Percentiles rank a stretch among this genome's conserved stretches.
Evolutionary conservation across 192 early-diverging fungal species (phyloP).

Genomic region (Backusella tarrabulga): DNA sequence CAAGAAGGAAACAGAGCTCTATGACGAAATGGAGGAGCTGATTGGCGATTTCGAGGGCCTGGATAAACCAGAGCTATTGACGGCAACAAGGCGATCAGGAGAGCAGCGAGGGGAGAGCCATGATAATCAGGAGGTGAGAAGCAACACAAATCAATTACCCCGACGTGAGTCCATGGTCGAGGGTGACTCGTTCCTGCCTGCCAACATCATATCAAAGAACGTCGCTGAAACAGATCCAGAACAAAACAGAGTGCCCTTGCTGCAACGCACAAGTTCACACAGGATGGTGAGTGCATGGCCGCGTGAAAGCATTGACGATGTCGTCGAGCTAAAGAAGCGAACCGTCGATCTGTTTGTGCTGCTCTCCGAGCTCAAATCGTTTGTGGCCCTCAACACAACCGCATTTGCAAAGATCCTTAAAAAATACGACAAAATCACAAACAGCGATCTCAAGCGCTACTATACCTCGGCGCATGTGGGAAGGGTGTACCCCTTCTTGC

Average conservation of each 20-base stretch:
- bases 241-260: background rate
- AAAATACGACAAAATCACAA: constrained; percentile 96
- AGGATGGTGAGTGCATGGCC: constrained; percentile 8
- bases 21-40: constrained; percentile 63
- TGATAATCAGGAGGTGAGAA: constrained; percentile 9
- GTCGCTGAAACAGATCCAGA: constrained; percentile 20
- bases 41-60: constrained; percentile 51
- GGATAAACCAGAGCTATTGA: constrained; percentile 36
- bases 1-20: constrained; percentile 79
- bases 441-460: constrained; percentile 62
- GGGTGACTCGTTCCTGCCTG: constrained; percentile 30
- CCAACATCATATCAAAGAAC: constrained; percentile 37
- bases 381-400: constrained; percentile 85
- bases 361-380: constrained; percentile 84
- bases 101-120: background rate
- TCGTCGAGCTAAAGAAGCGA: constrained; percentile 30
- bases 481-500: constrained; percentile 67
- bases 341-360: constrained; percentile 79
- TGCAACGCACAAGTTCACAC: background rate
- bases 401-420: constrained; percentile 95
- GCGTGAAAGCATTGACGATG: background rate
- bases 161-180: constrained; percentile 33
- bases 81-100: background rate
- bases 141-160: constrained; percentile 22
- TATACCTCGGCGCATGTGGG: constrained; percentile 71